Base-by-base conservation (phyloP, 2,329 filamentous ascomycete genomes). In the Didymosphaeria variabile region DNA sequence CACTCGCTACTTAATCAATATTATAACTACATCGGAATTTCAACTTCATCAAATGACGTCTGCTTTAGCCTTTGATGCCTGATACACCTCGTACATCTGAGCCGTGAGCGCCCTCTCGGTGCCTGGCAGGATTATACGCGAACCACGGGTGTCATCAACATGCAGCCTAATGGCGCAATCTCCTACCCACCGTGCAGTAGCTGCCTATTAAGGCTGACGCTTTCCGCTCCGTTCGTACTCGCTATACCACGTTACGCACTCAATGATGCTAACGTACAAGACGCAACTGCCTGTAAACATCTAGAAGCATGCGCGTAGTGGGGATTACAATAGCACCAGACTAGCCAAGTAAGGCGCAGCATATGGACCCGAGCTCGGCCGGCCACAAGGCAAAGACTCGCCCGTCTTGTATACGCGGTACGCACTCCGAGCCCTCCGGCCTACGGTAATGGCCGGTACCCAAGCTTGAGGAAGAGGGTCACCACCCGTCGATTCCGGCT, bases 1-100 rank as follows among this genome's bases (percentile, higher is more conserved):
- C 59, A 45, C 49, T 61, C 62, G 59, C 62, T 67, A 61, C 54
- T 65, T 59, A 54, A 62, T 64, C 13, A 1, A 38, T 26, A 54
- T 15, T 54, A 38, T 26, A 44, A 17, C 21, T 55, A 54, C 17
- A n/a, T 38, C 32, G n/a, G 36, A 55, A 42, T 40, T 17, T 15
- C n/a, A n/a, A 26, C 31, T 19, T 21, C 15, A 29, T 23, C n/a
- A 29, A n/a, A n/a, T 45, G 21, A 32, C 40, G 29, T 51, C 44
- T 56, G 46, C 52, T 50, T 23, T 56, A 21, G n/a, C 9, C 31
- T 31, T 46, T 36, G 42, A 45, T 45, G 53, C 53, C 53, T 55
- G 53, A 46, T 52, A 21, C 60, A 40, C 46, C 54, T 54, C 29
- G 50, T 50, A 36, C 21, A 38, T 36, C 44, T 51, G 38, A n/a